Base-by-base conservation (phyloP, 805 yeast species). In the Wickerhamomyces bisporus region DNA sequence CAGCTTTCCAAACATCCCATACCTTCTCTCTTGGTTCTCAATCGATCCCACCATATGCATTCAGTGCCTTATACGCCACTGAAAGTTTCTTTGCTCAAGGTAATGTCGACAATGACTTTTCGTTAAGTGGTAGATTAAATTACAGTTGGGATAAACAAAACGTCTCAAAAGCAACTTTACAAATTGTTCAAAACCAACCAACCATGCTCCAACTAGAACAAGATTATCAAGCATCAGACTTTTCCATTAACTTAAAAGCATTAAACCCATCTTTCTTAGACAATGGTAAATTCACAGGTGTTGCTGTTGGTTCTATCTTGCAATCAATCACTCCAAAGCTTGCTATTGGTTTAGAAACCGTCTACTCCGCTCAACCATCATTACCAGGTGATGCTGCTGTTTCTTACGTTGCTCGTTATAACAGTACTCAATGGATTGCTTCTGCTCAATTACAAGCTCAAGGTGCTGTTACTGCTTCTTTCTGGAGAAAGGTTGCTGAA, bases 1-100 rank as follows among this genome's bases (percentile, higher is more conserved):
- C 98, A 41, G 89, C 86, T 42, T 93, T 93, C 82, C 98, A 93
- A 73, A 85, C 94, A 42, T 83, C 96, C 46, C 98, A 93, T 62
- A 82, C 96, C 43, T 83, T 93, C 58, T 74, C 95, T 28, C 71
- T 86, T 50, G 98, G 98, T 34, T 83, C 94, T 40, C 79, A 81
- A 48, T 76, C 78, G 33, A 71, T 86, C 63, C 96, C 96, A 36
- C 82, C 93, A 48, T 93, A 93, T 62, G 89, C 95, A 21, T 86
- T 91, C 61, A 77, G 87, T 41, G 91, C 96, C 32, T 72, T 91
- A 54, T 88, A 79, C 63, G 97, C 94, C 45, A 79, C 82, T 45
- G 96, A 91, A 58, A 75, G 77, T 52, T 71, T 81, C 56, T 84
- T 93, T 57, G 73, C 85, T 50, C 98, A 91, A 71, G 98, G 96